Base-by-base conservation (phyloP, 306 rosid genomes). In the Purshia tridentata region DNA sequence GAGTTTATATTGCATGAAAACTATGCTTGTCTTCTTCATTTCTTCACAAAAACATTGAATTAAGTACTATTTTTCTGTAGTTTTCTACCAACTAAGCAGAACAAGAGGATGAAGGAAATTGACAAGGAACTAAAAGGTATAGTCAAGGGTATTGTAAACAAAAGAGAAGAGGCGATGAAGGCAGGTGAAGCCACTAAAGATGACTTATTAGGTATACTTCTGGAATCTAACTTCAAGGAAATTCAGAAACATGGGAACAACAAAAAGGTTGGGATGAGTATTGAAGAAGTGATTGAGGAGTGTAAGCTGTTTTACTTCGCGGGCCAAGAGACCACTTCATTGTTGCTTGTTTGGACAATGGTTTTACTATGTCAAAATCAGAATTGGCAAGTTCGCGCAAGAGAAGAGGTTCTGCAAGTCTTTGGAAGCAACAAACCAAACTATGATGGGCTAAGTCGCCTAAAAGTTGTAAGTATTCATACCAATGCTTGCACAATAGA, bases 261-360 rank as follows among this genome's bases (percentile, higher is more conserved):
- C 1, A 88, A 84, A 67, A 72, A 74, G 6, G 60, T 49, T 44
- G 89, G 91, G 18, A 73, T 88, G 85, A 82, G 49, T 11, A 49
- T 71, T 42, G 48, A 85, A 11, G 90, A 89, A 3, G 82, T 89
- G 4, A 71, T 87, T 0, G 81, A 74, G 8, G 91, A 89, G 63
- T 89, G 88, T 78, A 85, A 85, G 46, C 15, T 68, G n/a, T 84
- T 87, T 72, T 87, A 82, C 80, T 45, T 87, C 51, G 89, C 85
- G 4, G 91, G 91, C 10, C 88, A 89, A 53, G 94, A 86, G 12
- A 86, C 94, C 23, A 86, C 89, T 1, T 76, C 91, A 2, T 67
- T 9, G 12, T 51, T 86, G 46, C 82, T 89, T 11, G 77, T 85
- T 53, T 89, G 88, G 89, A 86, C 91, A 4, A 75, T 89, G 80